Evolutionary conservation across 345 rosid genomes (phyloP), one percentile per base, ranked within the genome.

Genomic region (Eucalyptus globulus): DNA sequence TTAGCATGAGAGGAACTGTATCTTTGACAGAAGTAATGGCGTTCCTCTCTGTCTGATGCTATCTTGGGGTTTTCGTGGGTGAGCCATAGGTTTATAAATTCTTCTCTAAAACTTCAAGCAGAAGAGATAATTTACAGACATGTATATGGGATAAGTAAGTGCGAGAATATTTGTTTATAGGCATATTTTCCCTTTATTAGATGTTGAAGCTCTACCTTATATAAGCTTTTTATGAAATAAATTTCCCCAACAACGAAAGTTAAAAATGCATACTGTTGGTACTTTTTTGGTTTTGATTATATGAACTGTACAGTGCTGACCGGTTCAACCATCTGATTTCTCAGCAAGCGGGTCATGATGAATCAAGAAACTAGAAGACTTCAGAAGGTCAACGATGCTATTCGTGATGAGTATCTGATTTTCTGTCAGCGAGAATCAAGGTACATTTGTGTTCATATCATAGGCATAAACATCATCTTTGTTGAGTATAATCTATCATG

Each of bases 281-380:
- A 31, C 43, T 67, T 67, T 15, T 67, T 67, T 16, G 12, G 80
- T 88, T 86, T 43, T 37, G 6, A 80, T 29, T 58, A 24, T 16
- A 85, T 53, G 15, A 31, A 49, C 85, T 47, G 67, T 85, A 80
- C 37, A 31, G 45, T 14, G 49, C 44, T 86, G 31, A 80, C 26
- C 88, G 49, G 40, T 87, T 37, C 34, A 80, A 89, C 85, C 87
- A 90, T 76, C 86, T 50, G 45, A 49, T 80, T 86, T 95, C 88
- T 89, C 95, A 97, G 98, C 90, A 97, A 97, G 93, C 95, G 99
- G 99, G 98, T 97, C 90, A 97, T 97, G 99, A 97, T 97, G 99
- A 97, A 97, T 89, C 95, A 95, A 89, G 96, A 96, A 89, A 97
- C 98, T 31, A 95, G 99, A 88, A 96, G 97, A 88, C 98, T 97